Base-by-base conservation (phyloP, 2,329 filamentous ascomycete genomes). In the Aspergillus fijiensis region DNA sequence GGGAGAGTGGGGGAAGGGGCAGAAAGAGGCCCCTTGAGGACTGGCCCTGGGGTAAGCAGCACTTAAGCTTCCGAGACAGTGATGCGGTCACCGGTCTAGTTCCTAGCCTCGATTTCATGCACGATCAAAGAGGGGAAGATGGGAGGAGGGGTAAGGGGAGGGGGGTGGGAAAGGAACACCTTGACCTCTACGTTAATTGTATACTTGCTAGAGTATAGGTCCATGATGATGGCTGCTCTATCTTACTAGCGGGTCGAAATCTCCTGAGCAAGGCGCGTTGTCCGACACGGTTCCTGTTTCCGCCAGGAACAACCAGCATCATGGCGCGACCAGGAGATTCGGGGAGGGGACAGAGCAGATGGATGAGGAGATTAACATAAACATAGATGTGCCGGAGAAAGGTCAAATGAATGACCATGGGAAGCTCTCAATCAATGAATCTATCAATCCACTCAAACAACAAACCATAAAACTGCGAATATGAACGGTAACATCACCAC, bases 21-120 rank as follows among this genome's bases (percentile, higher is more conserved):
- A 55, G 52, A 55, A 21, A 55, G 52, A 48, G 51, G 35, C 45
- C 55, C 54, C 39, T 58, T 58, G 51, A 55, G 54, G 49, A 45
- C 49, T 33, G 5, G 14, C 51, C 61, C 60, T 54, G 62, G 62
- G 62, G 62, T 58, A 63, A 35, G 19, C 23, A 49, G 54, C 29
- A 21, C 54, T 57, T 60, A 60, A 61, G 58, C 60, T 62, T 58
- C 60, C 54, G 50, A 58, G 51, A 48, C 54, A 51, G 50, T 29
- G 33, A 61, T 55, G 56, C 51, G 51, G 55, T 59, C 29, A 47
- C 45, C 55, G 23, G 29, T 25, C 50, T 57, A 21, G 57, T 57
- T 57, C 45, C 53, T 62, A 54, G 29, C 33, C 21, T 25, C 27
- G 47, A 25, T 53, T 45, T 27, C 19, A 57, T 49, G n/a, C 55